Evolutionary conservation across 1,139 yeast genomes (phyloP), one percentile per base, ranked within the genome.

Genomic region (Blastobotrys petasosporus): DNA sequence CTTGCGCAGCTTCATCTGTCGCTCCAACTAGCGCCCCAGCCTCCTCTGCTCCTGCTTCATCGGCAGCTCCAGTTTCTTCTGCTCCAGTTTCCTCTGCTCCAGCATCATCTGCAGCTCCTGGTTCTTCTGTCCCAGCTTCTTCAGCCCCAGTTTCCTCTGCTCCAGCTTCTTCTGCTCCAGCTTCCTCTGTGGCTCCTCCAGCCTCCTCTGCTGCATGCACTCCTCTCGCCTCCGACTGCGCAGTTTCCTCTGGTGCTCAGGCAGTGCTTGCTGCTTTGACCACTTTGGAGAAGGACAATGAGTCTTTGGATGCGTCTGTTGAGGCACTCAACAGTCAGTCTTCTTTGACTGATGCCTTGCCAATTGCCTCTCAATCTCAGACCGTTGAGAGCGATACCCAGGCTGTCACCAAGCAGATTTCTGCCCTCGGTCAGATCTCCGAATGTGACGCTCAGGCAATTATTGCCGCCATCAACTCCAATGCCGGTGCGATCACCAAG

Each of bases 291-390:
- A 11, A 32, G n/a, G 38, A 34, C 16, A 41, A 42, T 23, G 13
- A 32, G 12, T 30, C 15, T 11, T 17, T 44, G 28, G 41, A 40
- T 33, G 32, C 32, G 10, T 28, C 44, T 11, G 30, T 44, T 13
- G 30, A 31, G 32, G 37, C 39, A 9, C 32, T 41, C 15, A 20
- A 23, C 33, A 4, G 12, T 17, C 25, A 15, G 11, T 28, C 35
- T 16, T 16, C 29, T 25, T 29, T 44, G 33, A 17, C 31, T n/a
- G 47, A 37, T 37, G 47, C 44, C 10, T 33, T 40, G 32, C 47
- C 47, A 40, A 40, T 44, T 29, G 33, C 35, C 31, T 28, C 31
- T 10, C 16, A 36, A 32, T 35, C 47, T 25, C 9, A 16, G 8
- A 30, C 38, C 28, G 44, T 39, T 9, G 34, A 40, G 30, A 16